Evolutionary conservation across 1,284 basidiomycete genomes (phyloP).

Genomic region (Butyriboletus pseudospeciosus): DNA sequence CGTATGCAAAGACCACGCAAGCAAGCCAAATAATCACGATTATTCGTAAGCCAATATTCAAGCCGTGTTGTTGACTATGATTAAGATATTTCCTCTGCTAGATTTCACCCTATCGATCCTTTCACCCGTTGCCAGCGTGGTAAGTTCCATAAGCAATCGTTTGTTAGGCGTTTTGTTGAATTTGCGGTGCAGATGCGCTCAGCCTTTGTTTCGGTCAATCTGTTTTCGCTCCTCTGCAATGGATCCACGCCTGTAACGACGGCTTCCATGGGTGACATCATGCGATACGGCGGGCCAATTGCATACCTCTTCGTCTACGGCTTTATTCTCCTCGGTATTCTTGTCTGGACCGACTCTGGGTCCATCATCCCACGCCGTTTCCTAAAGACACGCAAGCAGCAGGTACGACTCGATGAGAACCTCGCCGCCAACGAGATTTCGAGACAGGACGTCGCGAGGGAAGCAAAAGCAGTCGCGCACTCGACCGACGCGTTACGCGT

Average conservation of each 20-base stretch:
- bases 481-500: slow-evolving; percentile 61
- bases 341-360: slow-evolving; percentile 63
- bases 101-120: slow-evolving; percentile 65
- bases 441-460: slow-evolving; percentile 49
- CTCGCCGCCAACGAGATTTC: slow-evolving; percentile 12
- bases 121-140: slow-evolving; percentile 67
- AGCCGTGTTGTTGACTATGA: neutral
- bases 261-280: slow-evolving; percentile 49
- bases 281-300: slow-evolving; percentile 70
- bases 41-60: slow-evolving; percentile 41
- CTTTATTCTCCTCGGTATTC: slow-evolving; percentile 49
- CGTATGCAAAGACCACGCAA: slow-evolving; percentile 61
- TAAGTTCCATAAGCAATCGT: slow-evolving; percentile 35
- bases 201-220: slow-evolving; percentile 67
- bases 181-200: slow-evolving; percentile 47
- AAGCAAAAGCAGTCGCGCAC: slow-evolving; percentile 46
- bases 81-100: slow-evolving; percentile 12
- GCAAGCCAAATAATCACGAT: slow-evolving; percentile 54
- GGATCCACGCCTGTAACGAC: slow-evolving; percentile 48
- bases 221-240: slow-evolving; percentile 72
- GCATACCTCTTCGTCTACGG: slow-evolving; percentile 62
- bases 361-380: slow-evolving; percentile 38
- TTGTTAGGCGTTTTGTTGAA: neutral
- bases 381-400: slow-evolving; percentile 15
- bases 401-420: slow-evolving; percentile 6